Percentiles rank a stretch among this genome's conserved stretches.
Conservation (phyloP, 208 protist genomes). For the Crithidia expoeki region DNA sequence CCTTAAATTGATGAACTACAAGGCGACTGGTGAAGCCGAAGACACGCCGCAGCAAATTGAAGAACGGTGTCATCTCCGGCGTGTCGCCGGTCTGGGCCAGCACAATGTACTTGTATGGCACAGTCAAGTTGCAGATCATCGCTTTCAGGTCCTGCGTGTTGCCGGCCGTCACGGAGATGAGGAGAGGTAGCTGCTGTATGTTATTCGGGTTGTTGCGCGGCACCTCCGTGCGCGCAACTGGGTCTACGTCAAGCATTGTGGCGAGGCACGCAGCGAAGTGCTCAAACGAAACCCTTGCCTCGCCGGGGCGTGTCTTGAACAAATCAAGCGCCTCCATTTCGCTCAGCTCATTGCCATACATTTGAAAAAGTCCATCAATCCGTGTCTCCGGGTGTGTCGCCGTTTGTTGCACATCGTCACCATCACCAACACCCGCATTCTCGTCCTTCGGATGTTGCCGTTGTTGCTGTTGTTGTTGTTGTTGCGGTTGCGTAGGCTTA, state of each 20-base stretch:
- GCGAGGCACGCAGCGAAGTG: slow-evolving; percentile 35
- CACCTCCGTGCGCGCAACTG: slow-evolving; percentile 13
- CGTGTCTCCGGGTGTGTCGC: background rate
- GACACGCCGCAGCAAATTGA: slow-evolving; percentile 33
- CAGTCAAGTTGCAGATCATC: slow-evolving; percentile 37
- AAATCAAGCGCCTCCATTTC: slow-evolving; percentile 25
- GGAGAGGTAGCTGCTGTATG: slow-evolving; percentile 7
- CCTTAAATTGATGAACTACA: slow-evolving; percentile 37
- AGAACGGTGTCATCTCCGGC: slow-evolving; percentile 32
- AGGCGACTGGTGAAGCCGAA: slow-evolving; percentile 50
- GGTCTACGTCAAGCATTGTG: slow-evolving; percentile 23
- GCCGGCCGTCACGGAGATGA: slow-evolving; percentile 30
- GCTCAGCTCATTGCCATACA: slow-evolving; percentile 12
- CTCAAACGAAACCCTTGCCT: slow-evolving; percentile 29
- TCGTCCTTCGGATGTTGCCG: background rate
- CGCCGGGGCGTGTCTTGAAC: slow-evolving; percentile 17
- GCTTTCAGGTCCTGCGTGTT: slow-evolving; percentile 41
- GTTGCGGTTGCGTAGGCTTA: no score
- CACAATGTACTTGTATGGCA: slow-evolving; percentile 35
- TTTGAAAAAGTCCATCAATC: background rate
- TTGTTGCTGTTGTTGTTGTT: no score
- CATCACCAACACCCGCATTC: background rate
- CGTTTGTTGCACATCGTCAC: background rate
- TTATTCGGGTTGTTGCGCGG: slow-evolving; percentile 7
- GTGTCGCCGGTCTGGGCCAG: slow-evolving; percentile 35